Base-by-base conservation (phyloP, 768 basidiomycete genomes). In the Agrocybe chaxingu region DNA sequence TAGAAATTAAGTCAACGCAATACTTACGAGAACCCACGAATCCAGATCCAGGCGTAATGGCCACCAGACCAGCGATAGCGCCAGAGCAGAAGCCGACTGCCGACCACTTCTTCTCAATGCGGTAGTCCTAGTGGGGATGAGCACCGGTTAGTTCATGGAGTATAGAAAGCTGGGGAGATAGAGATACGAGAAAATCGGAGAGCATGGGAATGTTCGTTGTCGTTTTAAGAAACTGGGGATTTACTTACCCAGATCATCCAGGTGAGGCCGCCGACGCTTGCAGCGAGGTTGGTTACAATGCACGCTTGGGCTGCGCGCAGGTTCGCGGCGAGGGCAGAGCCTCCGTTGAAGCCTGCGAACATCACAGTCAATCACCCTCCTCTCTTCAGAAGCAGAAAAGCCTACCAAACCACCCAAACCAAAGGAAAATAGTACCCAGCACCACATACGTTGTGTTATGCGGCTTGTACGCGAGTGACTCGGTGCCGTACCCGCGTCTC, bases 61-160 rank as follows among this genome's bases (percentile, higher is more conserved):
- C 90, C 10, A 96, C 93, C 4, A 94, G 82, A 41, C 92, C 96
- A 9, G 86, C 76, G 53, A 98, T 92, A 33, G 92, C 92, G 8
- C 96, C 96, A 10, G 94, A 94, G 69, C 96, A 98, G 70, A 96
- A 97, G 6, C 94, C 94, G 54, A 98, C 91, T 7, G 84, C 87
- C 38, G 84, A 87, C 94, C 93, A 97, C 65, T 97, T 96, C 62
- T 80, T 80, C 70, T 98, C 95, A 47, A 97, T 80, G 51, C 96
- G 85, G 70, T 84, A 98, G 71, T 98, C 96, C 79, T 85, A 48
- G 9, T 19, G 38, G 45, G 12, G 29, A 13, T n/a, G 24, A n/a
- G 30, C 16, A 34, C 11, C 35, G 37, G 11, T 24, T 42, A 38
- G 34, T 3, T 3, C 9, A 11, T 40, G n/a, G 24, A 30, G 0